phyloP scores from a whole-genome alignment of 2,329 filamentous ascomycete genomes.

The Daldinia sp. region DNA sequence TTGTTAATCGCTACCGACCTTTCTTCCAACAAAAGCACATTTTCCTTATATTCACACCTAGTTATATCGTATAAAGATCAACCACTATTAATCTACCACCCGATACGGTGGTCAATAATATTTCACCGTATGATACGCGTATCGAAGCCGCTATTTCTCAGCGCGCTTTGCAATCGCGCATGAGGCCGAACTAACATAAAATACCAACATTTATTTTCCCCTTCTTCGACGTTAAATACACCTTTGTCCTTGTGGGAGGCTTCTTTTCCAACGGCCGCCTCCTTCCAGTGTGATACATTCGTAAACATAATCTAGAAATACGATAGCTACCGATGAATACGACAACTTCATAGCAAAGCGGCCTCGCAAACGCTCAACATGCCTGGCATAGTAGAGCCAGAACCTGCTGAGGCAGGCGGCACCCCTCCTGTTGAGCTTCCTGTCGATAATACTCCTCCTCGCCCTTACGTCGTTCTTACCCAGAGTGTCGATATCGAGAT shows the following conservation, averaged over 20 bases:
- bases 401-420: slow-evolving; percentile 39
- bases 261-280: not conserved
- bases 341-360: slow-evolving; percentile 29
- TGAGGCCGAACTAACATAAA: not conserved
- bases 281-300: not conserved
- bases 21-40: not conserved
- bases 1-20: not conserved
- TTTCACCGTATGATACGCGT: not conserved
- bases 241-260: not conserved
- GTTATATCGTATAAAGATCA: not conserved
- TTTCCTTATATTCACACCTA: not conserved
- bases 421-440: slow-evolving; percentile 45
- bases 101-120: not conserved
- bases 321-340: slow-evolving; percentile 36
- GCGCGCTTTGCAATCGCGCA: not conserved
- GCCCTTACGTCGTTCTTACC: slow-evolving; percentile 69
- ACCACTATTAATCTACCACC: not conserved
- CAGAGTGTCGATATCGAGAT: slow-evolving; percentile 91
- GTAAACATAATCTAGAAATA: not conserved
- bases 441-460: slow-evolving; percentile 46
- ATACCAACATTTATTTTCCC: not conserved
- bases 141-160: not conserved
- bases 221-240: not conserved
- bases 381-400: slow-evolving; percentile 46
- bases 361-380: slow-evolving; percentile 42